Evolutionary conservation across 495 filamentous ascomycete species (phyloP), one percentile per base, ranked within the genome.

Genomic region (Neurospora discreta): DNA sequence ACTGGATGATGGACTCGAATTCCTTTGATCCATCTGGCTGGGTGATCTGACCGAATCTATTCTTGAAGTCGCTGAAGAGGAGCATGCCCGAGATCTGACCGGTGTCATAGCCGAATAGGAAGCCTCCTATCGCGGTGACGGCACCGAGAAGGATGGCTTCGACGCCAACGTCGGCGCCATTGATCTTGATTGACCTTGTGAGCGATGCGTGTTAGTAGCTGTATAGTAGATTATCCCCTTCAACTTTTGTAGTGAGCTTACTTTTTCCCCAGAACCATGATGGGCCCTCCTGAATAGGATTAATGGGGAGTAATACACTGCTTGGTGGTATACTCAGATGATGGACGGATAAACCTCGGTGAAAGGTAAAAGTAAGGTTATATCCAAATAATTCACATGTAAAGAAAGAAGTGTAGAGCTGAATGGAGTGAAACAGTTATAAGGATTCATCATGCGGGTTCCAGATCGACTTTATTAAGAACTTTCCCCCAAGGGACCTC

Each of bases 101-200:
- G 73, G 90, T 92, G 40, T 91, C 89, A 72, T 91, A 91, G 75
- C 89, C 89, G 73, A 92, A 93, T 72, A 93, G 89, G 78, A 93
- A 90, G 73, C 90, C 90, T 77, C 90, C 90, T 84, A 93, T 90
- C 10, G 90, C 82, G 26, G 82, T 84, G 40, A 81, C 71, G 39
- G 73, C 74, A 23, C 80, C 78, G 74, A 83, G 79, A 46, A 83
- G 40, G 36, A 83, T 41, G 58, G 79, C 71, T 68, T 81, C 79
- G 68, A 74, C 26, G 42, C 79, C 79, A 67, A 78, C 79, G 72
- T 80, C 77, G 71, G 79, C 79, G 44, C 79, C 79, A 75, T 81
- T 77, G 71, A 81, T 71, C 58, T 73, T 76, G 69, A 81, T 74
- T 58, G 77, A 80, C 58, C 78, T 80, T 40, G 36, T 33, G 26